Evolutionary conservation across 768 basidiomycete species (phyloP), one percentile per base, ranked within the genome.

Genomic region (Serendipita indica): DNA sequence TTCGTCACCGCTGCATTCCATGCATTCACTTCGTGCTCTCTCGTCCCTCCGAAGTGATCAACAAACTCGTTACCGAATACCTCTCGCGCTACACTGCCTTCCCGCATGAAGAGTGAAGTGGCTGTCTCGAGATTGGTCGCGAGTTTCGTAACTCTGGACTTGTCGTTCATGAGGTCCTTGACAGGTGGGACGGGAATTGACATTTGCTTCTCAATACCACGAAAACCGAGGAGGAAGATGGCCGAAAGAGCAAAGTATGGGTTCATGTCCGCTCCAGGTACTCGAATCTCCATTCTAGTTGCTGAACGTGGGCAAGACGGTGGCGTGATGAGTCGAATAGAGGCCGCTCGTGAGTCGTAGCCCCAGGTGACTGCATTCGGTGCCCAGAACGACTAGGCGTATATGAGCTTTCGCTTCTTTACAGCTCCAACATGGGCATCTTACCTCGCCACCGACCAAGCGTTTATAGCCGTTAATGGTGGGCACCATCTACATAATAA

Each of bases 401-500:
- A 41, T 18, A 61, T 62, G 0, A 67, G 67, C 2, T 66, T 67
- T 66, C n/a, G n/a, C n/a, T n/a, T n/a, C n/a, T n/a, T n/a, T 64
- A 67, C 30, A 54, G n/a, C 30, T 33, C 22, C 22, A 10, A 28
- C 7, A 16, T 28, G 49, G 7, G 4, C 10, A n/a, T 33, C 66
- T 56, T 49, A 69, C 84, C 68, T 92, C 90, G 12, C 92, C 92
- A 18, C 88, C 92, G 18, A 89, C 84, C 5, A 99, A 80, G 14
- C 96, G 89, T 68, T 98, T 99, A 74, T 99, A 99, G 5, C 94
- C 92, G 66, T 94, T 94, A 71, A 96, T 84, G 0, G 88, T 94
- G 1, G 89, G 91, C 14, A 89, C 86, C 25, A 89, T 69, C 86
- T 89, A 54, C 27, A 22, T 39, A 28, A 34, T 25, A 22, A 22